Evolutionary conservation across 2,329 filamentous ascomycete genomes (phyloP).

Genomic region (Colletotrichum viniferum): DNA sequence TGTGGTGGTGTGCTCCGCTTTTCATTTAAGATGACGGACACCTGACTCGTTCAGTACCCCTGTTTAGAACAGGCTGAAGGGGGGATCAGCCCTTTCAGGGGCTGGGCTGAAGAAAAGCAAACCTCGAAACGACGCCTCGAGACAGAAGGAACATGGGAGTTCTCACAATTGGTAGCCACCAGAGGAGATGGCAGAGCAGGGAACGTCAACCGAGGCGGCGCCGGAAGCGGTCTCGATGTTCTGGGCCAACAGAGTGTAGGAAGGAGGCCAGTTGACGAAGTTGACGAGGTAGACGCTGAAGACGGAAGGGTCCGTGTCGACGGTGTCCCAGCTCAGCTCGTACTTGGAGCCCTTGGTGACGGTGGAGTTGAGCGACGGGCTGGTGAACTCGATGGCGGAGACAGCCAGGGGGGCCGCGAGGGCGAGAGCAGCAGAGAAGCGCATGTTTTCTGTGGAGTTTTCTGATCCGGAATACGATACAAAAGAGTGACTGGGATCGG

Average conservation of each 20-base stretch:
- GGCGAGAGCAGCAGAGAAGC: constrained; percentile 29
- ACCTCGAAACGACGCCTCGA: background rate
- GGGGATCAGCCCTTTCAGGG: background rate
- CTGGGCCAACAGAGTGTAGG: constrained; percentile 39
- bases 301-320: constrained; percentile 42
- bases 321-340: constrained; percentile 39
- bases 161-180: constrained; percentile 43
- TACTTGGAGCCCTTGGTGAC: constrained; percentile 36
- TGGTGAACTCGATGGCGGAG: constrained; percentile 33
- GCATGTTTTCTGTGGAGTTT: constrained; percentile 25
- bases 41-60: background rate
- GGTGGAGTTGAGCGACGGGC: constrained; percentile 38
- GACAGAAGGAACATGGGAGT: constrained; percentile 6
- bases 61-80: background rate
- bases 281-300: constrained; percentile 49
- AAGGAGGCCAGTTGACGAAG: constrained; percentile 48
- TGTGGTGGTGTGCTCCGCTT: background rate
- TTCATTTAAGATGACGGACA: background rate
- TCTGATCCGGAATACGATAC: constrained; percentile 4
- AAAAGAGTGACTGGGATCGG: constrained; percentile 21
- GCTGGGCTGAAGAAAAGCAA: background rate
- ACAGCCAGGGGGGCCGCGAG: constrained; percentile 31
- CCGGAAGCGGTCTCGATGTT: constrained; percentile 36
- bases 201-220: constrained; percentile 37
- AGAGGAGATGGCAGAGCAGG: constrained; percentile 38